Percentiles rank a stretch among this genome's conserved stretches.
phyloP scores from a whole-genome alignment of 306 rosid species.

The Acacia melanoxylon region DNA sequence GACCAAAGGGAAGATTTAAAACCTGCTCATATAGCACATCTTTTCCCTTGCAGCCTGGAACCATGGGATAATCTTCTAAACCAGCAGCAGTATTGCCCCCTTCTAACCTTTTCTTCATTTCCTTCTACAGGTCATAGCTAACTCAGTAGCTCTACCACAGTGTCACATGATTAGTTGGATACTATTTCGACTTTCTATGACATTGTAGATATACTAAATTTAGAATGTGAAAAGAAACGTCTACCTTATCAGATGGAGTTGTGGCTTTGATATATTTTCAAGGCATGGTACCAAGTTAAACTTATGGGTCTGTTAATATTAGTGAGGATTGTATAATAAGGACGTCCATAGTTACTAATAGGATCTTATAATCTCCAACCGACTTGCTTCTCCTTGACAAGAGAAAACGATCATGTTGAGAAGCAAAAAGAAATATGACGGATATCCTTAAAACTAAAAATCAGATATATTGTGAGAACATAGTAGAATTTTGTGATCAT shows the following conservation, averaged over 20 bases:
- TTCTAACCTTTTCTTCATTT: not conserved
- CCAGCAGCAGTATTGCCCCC: not conserved
- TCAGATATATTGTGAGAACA: not conserved
- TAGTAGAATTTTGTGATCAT: slow-evolving; percentile 11
- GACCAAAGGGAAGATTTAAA: too few relatives aligned
- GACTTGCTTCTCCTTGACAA: not conserved
- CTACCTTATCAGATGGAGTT: not conserved
- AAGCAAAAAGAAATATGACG: not conserved
- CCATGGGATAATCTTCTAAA: not conserved
- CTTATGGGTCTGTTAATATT: not conserved
- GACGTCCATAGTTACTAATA: not conserved
- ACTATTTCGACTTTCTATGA: not conserved
- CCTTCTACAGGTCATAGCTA: not conserved
- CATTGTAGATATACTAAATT: not conserved
- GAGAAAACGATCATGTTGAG: not conserved
- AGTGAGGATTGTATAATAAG: not conserved
- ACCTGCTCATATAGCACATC: too few relatives aligned
- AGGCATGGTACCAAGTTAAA: not conserved
- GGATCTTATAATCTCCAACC: not conserved
- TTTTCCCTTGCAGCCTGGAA: too few relatives aligned
- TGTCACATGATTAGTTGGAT: not conserved
- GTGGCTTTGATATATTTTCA: not conserved
- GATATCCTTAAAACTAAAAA: not conserved
- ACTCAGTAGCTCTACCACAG: not conserved
- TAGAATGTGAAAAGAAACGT: not conserved